Evolutionary conservation across 2,329 filamentous ascomycete species (phyloP).

Genomic region (Dryadomyces sulphureus): DNA sequence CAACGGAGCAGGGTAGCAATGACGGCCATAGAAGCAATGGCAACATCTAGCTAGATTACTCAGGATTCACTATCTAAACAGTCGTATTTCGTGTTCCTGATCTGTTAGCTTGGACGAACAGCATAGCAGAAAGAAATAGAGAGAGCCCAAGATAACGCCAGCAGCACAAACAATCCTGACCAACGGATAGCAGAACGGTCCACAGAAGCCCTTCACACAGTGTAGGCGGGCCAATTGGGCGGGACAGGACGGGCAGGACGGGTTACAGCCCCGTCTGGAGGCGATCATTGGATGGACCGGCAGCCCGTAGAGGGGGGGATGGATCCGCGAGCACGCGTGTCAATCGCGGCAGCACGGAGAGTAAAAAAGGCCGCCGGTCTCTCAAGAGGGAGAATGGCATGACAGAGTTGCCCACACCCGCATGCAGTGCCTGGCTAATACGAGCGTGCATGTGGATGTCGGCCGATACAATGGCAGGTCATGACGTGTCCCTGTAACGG

Average conservation of each 20-base stretch:
- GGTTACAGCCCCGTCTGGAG: too few relatives aligned
- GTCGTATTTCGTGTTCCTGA: not conserved
- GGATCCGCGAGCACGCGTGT: not conserved
- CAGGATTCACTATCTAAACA: not conserved
- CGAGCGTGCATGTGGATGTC: not conserved
- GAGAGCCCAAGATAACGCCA: not conserved
- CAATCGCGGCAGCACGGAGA: not conserved
- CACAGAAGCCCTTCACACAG: not conserved
- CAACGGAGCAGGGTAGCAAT: not conserved
- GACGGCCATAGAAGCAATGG: not conserved
- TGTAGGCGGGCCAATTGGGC: not conserved
- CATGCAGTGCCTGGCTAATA: not conserved
- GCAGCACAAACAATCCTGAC: too few relatives aligned
- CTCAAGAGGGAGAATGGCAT: not conserved
- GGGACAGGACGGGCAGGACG: not conserved
- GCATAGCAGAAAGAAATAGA: not conserved
- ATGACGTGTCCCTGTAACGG: too few relatives aligned
- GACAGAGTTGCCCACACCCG: not conserved
- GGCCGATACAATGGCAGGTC: not conserved
- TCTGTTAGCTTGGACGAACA: too few relatives aligned
- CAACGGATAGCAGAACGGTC: not conserved
- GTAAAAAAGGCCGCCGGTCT: too few relatives aligned
- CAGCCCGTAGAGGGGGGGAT: not conserved
- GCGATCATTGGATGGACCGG: not conserved
- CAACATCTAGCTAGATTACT: not conserved